Percentiles rank a stretch among this genome's conserved stretches.
Evolutionary conservation across 164 flowering plant species (phyloP).

Genomic region (Liquidambar formosana): DNA sequence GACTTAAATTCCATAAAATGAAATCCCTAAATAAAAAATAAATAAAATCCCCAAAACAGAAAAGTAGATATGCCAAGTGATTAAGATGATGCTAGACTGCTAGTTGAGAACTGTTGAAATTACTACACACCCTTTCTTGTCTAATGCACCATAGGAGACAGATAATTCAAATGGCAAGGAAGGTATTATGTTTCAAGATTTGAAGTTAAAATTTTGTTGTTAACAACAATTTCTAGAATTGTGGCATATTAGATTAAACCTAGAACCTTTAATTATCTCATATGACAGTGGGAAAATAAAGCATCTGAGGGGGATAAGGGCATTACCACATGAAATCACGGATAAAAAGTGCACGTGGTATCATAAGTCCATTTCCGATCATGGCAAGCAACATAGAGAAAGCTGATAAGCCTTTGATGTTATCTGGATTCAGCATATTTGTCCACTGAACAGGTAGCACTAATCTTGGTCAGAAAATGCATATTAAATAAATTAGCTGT

Average conservation of each 20-base stretch:
- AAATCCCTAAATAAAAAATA: no score
- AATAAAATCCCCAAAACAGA: no score
- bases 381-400: slow-evolving; percentile 90
- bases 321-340: slow-evolving; percentile 97
- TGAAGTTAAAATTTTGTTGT: not conserved
- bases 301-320: not conserved
- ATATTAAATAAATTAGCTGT: not conserved
- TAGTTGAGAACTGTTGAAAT: no score
- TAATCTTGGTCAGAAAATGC: slow-evolving; percentile 11
- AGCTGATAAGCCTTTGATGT: slow-evolving; percentile 93
- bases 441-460: slow-evolving; percentile 75
- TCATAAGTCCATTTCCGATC: slow-evolving; percentile 92
- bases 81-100: no score
- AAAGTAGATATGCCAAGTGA: no score
- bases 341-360: slow-evolving; percentile 89
- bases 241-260: not conserved
- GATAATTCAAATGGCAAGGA: not conserved
- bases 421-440: slow-evolving; percentile 83
- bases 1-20: no score
- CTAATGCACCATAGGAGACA: no score
- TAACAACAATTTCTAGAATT: not conserved
- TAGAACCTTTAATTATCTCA: not conserved
- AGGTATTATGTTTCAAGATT: not conserved
- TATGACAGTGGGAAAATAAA: not conserved
- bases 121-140: no score